These are phyloP conservation scores for Akanthomyces uredinophilus DNA, from an alignment of 2,329 filamentous ascomycete species.

Conservation along the genomic window DNA sequence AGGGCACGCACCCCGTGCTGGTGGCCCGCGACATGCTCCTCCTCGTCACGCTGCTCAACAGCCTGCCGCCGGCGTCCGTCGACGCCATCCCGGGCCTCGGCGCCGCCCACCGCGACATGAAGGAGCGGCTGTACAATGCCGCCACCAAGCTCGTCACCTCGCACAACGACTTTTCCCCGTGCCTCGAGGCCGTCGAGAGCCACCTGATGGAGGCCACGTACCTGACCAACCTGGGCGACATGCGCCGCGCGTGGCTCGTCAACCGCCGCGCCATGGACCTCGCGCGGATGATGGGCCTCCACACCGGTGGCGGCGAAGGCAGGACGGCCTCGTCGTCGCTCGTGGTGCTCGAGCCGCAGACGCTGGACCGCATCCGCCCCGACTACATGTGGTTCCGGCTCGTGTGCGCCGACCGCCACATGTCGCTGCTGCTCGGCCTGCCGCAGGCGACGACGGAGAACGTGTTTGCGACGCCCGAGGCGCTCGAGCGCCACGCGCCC, in stretches of 20 bases:
- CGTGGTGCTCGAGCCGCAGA: slow-evolving; percentile 15
- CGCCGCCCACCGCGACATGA: slow-evolving; percentile 9
- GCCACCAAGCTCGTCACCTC: slow-evolving; percentile 15
- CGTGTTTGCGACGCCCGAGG: slow-evolving; percentile 27
- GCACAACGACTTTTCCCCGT: slow-evolving; percentile 41
- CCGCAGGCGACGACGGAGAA: slow-evolving; percentile 37
- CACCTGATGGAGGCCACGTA: slow-evolving; percentile 44
- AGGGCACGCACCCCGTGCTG: slow-evolving; percentile 33
- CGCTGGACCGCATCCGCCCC: slow-evolving; percentile 25
- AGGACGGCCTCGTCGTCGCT: not conserved
- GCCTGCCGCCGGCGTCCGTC: slow-evolving; percentile 17
- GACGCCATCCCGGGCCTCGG: slow-evolving; percentile 14
- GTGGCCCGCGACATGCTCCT: slow-evolving; percentile 38
- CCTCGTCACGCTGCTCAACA: slow-evolving; percentile 33
- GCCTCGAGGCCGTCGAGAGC: slow-evolving; percentile 44
- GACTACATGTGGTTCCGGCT: slow-evolving; percentile 43
- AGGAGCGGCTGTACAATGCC: not conserved
- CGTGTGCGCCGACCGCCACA: slow-evolving; percentile 39
- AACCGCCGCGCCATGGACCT: slow-evolving; percentile 40
- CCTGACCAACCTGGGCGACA: slow-evolving; percentile 41
- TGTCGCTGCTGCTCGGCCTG: slow-evolving; percentile 43
- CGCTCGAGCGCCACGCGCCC: slow-evolving; percentile 27
- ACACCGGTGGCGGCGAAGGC: slow-evolving; percentile 17
- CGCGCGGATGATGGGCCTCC: slow-evolving; percentile 38
- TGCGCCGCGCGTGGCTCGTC: slow-evolving; percentile 41